phyloP scores from a whole-genome alignment of 805 yeast species.

The Kazachstania africana region DNA sequence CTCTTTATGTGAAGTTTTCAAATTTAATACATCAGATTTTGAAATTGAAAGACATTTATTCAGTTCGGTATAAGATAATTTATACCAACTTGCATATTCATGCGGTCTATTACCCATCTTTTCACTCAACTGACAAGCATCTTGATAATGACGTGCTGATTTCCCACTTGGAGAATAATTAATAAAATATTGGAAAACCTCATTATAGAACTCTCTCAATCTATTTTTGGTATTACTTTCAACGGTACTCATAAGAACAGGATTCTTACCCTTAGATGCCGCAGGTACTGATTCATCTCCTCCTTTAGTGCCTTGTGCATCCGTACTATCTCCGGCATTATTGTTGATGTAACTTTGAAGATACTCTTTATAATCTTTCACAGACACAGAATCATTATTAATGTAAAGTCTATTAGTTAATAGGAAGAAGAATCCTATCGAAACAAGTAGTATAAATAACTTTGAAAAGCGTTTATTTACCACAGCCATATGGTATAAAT shows the following conservation, averaged over 20 bases:
- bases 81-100: conserved; percentile 1
- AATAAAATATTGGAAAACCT: conserved; percentile 14
- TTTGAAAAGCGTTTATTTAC: too few relatives aligned
- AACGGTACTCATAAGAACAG: not conserved
- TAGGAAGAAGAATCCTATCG: too few relatives aligned
- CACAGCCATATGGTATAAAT: too few relatives aligned
- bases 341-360: not conserved
- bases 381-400: too few relatives aligned
- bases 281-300: not conserved
- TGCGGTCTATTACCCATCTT: not conserved
- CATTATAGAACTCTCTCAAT: conserved; percentile 14
- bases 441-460: too few relatives aligned
- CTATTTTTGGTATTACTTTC: not conserved
- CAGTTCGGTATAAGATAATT: conserved; percentile 10
- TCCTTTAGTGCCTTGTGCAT: too few relatives aligned
- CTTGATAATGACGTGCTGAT: conserved; percentile 9
- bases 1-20: conserved; percentile 11
- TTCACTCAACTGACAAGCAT: not conserved
- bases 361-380: too few relatives aligned
- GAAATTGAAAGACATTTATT: conserved; percentile 16
- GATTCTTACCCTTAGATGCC: not conserved
- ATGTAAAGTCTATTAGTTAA: too few relatives aligned
- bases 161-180: conserved; percentile 18
- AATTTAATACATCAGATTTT: conserved; percentile 5
- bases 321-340: too few relatives aligned